Percentiles rank a stretch among this genome's conserved stretches.
Conservation (phyloP, 2,329 filamentous ascomycete genomes). For the Beauveria sp. region DNA sequence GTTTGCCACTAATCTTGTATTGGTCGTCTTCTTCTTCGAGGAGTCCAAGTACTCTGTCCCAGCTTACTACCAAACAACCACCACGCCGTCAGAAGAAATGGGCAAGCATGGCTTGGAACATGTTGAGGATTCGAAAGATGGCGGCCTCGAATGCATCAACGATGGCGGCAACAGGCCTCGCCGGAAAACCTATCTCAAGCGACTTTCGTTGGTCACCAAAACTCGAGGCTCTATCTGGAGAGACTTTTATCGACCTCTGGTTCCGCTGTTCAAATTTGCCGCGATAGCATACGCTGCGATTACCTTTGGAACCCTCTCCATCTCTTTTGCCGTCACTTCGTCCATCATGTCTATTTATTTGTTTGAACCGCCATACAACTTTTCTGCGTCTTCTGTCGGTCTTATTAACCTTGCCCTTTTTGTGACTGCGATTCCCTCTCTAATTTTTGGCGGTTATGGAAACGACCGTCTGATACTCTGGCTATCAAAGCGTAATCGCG, state of each 20-base stretch:
- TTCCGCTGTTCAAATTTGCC: not conserved
- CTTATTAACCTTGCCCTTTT: slow-evolving; percentile 21
- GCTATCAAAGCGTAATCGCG: slow-evolving; percentile 28
- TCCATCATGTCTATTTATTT: not conserved
- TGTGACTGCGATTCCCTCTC: slow-evolving; percentile 29
- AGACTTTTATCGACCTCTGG: not conserved
- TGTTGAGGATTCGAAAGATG: not conserved
- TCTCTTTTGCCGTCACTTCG: not conserved
- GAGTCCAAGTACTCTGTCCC: not conserved
- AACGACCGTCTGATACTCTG: slow-evolving; percentile 29
- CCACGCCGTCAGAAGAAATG: not conserved
- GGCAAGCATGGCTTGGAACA: not conserved
- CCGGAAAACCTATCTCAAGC: not conserved
- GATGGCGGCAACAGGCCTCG: not conserved
- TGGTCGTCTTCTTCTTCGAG: slow-evolving; percentile 1
- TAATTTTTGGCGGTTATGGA: slow-evolving; percentile 28
- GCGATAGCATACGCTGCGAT: slow-evolving; percentile 1
- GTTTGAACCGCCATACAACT: slow-evolving; percentile 22
- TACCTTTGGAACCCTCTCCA: not conserved
- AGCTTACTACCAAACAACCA: not conserved
- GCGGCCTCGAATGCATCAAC: not conserved
- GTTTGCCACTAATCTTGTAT: not conserved
- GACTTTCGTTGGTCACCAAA: not conserved
- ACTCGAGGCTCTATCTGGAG: not conserved
- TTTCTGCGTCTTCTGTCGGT: slow-evolving; percentile 18